Conservation (phyloP, 176 grass and related monocot genomes). For the Musa beccarii region DNA sequence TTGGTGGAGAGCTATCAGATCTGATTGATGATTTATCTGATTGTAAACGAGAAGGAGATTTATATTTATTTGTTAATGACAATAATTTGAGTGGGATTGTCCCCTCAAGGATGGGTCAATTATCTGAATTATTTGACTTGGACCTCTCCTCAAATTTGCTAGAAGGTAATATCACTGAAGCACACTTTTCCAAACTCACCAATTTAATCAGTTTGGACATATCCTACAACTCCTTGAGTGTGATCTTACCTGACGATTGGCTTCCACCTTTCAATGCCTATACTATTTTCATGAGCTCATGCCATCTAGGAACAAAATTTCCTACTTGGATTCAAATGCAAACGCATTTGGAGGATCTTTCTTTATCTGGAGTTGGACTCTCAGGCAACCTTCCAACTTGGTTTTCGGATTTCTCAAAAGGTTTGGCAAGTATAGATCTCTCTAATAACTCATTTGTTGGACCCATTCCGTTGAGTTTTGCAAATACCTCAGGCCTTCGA, state of each 20-base stretch:
- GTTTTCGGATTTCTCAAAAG: not conserved
- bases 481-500: not conserved
- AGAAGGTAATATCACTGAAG: conserved; percentile 10
- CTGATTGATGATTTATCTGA: not conserved
- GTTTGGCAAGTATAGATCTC: not conserved
- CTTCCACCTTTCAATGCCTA: not conserved
- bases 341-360: not conserved
- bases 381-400: not conserved
- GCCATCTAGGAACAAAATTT: not conserved
- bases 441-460: not conserved
- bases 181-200: conserved; percentile 17
- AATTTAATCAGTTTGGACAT: conserved; percentile 15
- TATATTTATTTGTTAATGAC: too few species aligned
- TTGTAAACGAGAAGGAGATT: too few species aligned
- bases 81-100: conserved; percentile 21
- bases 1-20: not conserved
- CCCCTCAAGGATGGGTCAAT: conserved; percentile 7
- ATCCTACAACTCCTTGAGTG: conserved; percentile 19
- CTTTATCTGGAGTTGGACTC: not conserved
- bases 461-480: not conserved
- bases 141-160: conserved; percentile 19
- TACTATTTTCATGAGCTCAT: not conserved
- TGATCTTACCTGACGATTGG: conserved; percentile 7
- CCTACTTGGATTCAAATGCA: conserved; percentile 6
- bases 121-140: not conserved